phyloP scores from a whole-genome alignment of 23 red algal species.

The Gracilariopsis chorda region DNA sequence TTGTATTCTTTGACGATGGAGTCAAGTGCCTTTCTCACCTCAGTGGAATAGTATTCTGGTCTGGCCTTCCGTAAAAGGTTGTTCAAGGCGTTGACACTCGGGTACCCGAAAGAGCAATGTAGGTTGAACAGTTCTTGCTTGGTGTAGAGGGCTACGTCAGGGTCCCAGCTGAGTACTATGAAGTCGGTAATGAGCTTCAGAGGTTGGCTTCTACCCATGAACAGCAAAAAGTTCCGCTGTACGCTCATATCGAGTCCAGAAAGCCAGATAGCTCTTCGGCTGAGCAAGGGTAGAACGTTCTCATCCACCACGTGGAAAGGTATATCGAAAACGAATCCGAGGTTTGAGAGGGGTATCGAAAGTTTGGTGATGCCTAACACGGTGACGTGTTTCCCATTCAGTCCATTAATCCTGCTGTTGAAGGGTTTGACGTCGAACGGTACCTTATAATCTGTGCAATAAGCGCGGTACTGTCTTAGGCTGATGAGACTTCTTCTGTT shows the following conservation, averaged over 20 bases:
- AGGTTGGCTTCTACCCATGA: background rate
- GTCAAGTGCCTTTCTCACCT: background rate
- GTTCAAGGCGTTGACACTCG: background rate
- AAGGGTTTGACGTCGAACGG: background rate
- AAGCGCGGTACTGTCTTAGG: background rate
- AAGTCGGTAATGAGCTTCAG: slow-evolving; percentile 1
- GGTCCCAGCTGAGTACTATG: background rate
- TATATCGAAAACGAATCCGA: background rate
- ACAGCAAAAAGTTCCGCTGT: background rate
- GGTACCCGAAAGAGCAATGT: slow-evolving; percentile 2
- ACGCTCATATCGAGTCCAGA: background rate
- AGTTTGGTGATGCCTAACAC: background rate
- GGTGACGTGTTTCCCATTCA: background rate
- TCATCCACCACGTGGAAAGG: background rate
- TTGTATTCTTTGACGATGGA: background rate
- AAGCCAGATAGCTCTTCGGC: background rate
- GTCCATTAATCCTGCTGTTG: background rate
- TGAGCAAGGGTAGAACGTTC: background rate
- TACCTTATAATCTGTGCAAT: background rate
- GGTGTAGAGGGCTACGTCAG: background rate
- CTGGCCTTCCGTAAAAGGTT: background rate
- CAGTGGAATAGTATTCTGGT: background rate
- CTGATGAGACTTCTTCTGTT: background rate
- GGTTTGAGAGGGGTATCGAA: background rate
- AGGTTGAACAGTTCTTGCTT: background rate